Conservation (phyloP, 78 protist species). For the Parvularia atlantis region DNA sequence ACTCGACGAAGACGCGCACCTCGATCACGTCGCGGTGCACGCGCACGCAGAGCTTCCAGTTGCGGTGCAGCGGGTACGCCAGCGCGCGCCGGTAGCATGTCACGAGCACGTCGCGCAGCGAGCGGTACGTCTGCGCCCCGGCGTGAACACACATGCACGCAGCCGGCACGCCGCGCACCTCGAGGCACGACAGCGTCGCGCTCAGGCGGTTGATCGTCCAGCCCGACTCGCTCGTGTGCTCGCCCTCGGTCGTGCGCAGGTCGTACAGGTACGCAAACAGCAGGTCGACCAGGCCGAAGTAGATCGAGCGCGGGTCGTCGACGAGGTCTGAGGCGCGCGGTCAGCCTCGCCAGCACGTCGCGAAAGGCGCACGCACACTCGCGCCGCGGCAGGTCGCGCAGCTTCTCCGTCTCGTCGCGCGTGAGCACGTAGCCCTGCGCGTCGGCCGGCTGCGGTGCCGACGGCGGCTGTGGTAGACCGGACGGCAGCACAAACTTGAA, state of each 20-base stretch:
- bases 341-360: background rate
- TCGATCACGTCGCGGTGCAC: constrained; percentile 15
- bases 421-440: background rate
- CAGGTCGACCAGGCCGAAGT: constrained; percentile 14
- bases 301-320: background rate
- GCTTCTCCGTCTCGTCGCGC: background rate
- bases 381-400: background rate
- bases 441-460: too few relatives aligned
- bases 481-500: too few relatives aligned
- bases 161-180: too few relatives aligned
- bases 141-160: background rate
- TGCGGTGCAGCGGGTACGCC: constrained; percentile 29
- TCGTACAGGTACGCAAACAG: constrained; percentile 25
- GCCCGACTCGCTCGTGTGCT: constrained; percentile 20
- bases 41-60: constrained; percentile 4
- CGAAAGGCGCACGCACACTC: background rate
- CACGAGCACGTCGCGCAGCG: background rate
- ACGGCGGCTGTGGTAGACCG: too few relatives aligned
- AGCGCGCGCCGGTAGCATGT: constrained; percentile 15
- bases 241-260: constrained; percentile 25
- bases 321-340: background rate
- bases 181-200: constrained; percentile 1
- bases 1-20: too few relatives aligned
- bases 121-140: too few relatives aligned
- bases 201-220: constrained; percentile 15